Base-by-base conservation (phyloP, 148 eudicot species). In the Chenopodium formosanum region DNA sequence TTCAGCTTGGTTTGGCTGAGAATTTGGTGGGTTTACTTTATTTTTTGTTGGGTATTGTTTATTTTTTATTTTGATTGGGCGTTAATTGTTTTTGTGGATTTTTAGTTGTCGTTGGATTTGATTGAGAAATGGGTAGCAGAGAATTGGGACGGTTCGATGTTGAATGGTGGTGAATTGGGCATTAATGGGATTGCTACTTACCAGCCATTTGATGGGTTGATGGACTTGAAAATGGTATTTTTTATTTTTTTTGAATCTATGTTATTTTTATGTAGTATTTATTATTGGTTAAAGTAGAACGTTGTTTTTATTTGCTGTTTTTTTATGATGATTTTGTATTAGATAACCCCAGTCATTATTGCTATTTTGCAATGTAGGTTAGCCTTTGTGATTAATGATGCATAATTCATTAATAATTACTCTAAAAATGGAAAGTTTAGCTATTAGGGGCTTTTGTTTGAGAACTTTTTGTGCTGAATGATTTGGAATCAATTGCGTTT, bases 1-100 rank as follows among this genome's bases (percentile, higher is more conserved):
- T 95, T 83, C 93, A 95, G 84, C 95, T 95, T 64, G 95, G 98
- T 14, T 71, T 91, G 70, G 83, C 97, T 0, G 97, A 95, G 86
- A 95, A 93, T 79, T 82, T 88, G 87, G 95, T 95, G 73, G 56
- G 91, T 78, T 78, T 31, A 80, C 50, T 13, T 20, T 67, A 11
- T 44, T 60, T 66, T 58, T 37, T 22, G 37, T 29, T 37, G 73
- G 73, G 34, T 40, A 50, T 2, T 20, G 46, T 73, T 44, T 23
- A 34, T 2, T 20, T 72, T 73, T 44, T 23, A 34, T 79, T 70
- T 31, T 66, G 58, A 44, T 69, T 81, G 78, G 78, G 62, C 60
- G 25, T 69, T 75, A 47, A 32, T 48, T 63, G 65, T 53, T 47
- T 68, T 44, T 79, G 60, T 64, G 44, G 46, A 3, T 7, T 81